Percentiles rank a stretch among this genome's conserved stretches.
phyloP scores from a whole-genome alignment of 1,284 basidiomycete genomes.

The Ustilago vetiveriae region DNA sequence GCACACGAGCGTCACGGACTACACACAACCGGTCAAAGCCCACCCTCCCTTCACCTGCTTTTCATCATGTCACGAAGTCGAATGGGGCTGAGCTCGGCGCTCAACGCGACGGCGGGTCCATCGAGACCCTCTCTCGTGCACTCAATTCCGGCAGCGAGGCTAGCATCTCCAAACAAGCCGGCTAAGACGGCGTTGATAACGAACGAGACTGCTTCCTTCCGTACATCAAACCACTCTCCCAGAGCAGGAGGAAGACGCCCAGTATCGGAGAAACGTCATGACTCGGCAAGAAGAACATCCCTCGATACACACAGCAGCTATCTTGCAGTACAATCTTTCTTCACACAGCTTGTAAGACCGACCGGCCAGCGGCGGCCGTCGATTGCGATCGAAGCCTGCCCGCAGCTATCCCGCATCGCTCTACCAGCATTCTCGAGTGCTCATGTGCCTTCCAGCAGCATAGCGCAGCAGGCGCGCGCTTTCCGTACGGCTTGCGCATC shows the following conservation, averaged over 20 bases:
- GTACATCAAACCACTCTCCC: too few relatives aligned
- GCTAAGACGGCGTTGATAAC: background rate
- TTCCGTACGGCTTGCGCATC: slow-evolving; percentile 6
- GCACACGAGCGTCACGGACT: background rate
- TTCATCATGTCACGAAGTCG: slow-evolving; percentile 14
- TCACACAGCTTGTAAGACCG: slow-evolving; percentile 6
- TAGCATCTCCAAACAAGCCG: background rate
- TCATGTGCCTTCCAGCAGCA: background rate
- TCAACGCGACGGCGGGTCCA: background rate
- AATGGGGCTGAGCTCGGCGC: slow-evolving; percentile 1
- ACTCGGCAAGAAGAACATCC: background rate
- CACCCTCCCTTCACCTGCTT: background rate
- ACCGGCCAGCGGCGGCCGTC: background rate
- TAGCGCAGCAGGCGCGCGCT: slow-evolving; percentile 17
- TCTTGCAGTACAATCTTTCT: slow-evolving; percentile 28
- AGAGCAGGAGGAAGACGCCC: too few relatives aligned
- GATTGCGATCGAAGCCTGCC: too few relatives aligned
- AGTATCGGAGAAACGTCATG: background rate
- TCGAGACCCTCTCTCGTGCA: background rate
- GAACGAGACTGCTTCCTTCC: background rate
- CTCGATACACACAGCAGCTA: slow-evolving; percentile 9
- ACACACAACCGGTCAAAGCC: background rate
- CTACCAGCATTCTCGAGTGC: background rate
- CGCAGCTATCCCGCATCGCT: background rate
- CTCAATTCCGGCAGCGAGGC: background rate